A percentile compares a stretch with the other conserved stretches of the same genome.
Conservation (phyloP, 306 rosid species). For the Quercus engelmannii region DNA sequence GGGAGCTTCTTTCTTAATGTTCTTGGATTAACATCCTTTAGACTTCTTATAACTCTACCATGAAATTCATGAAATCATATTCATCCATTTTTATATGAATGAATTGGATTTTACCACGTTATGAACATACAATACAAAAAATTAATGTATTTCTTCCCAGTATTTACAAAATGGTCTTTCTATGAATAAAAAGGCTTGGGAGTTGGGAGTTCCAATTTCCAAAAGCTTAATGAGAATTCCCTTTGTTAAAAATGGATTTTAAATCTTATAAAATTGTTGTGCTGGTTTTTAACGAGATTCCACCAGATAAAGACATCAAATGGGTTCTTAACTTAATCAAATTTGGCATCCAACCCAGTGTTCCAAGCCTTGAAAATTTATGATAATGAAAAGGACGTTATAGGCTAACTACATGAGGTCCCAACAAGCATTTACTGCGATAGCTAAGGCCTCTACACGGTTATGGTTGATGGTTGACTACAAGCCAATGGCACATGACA, state of each 20-base stretch:
- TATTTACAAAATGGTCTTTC: neutral
- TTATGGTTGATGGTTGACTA: neutral
- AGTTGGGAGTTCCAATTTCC: too few relatives aligned
- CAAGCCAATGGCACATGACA: neutral
- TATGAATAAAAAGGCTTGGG: neutral
- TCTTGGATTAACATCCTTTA: neutral
- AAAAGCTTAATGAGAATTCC: too few relatives aligned
- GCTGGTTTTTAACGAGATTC: constrained; percentile 3
- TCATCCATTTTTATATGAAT: too few relatives aligned
- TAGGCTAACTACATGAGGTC: neutral
- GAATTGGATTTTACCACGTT: too few relatives aligned
- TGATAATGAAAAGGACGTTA: neutral
- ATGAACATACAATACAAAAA: neutral
- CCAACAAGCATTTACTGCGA: neutral
- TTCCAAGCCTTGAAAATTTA: neutral
- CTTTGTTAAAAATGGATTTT: neutral
- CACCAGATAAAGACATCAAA: neutral
- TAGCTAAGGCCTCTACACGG: neutral
- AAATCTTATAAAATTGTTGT: neutral
- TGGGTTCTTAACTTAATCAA: neutral
- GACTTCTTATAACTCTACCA: too few relatives aligned
- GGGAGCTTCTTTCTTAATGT: neutral
- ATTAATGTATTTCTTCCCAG: neutral
- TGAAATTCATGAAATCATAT: too few relatives aligned
- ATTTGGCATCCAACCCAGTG: neutral